These are phyloP conservation scores for Corymbia citriodora DNA, from an alignment of 441 rosid species.

Conservation along the genomic window DNA sequence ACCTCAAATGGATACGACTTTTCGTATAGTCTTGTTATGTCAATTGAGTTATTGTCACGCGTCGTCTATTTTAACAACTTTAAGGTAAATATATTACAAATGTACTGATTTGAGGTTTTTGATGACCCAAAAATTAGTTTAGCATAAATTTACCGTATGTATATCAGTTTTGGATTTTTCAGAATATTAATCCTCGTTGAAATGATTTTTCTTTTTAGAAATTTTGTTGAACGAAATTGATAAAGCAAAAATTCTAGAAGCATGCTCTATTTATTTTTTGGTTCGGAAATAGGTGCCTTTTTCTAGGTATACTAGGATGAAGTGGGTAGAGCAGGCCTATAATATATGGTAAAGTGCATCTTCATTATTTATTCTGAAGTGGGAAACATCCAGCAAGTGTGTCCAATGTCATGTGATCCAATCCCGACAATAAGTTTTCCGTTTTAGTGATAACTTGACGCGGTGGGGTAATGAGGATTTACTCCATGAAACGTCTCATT, in stretches of 20 bases:
- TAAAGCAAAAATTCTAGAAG: background rate
- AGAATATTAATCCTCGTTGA: background rate
- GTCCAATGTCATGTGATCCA: background rate
- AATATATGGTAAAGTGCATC: background rate
- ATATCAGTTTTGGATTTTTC: background rate
- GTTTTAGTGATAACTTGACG: background rate
- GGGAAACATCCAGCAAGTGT: background rate
- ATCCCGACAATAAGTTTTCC: background rate
- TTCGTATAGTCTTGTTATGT: background rate
- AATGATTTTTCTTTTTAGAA: background rate
- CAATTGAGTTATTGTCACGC: background rate
- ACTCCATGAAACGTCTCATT: background rate
- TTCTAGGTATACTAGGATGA: background rate
- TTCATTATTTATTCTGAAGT: background rate
- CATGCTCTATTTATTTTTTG: background rate
- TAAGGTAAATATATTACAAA: too few relatives aligned
- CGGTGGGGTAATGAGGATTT: background rate
- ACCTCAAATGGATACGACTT: background rate
- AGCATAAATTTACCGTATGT: too few relatives aligned
- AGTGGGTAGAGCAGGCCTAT: background rate
- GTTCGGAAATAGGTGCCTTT: background rate
- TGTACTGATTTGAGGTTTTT: accelerated
- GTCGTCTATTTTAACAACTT: too few relatives aligned
- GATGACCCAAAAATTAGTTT: too few relatives aligned
- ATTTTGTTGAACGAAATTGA: background rate